Evolutionary conservation across 495 filamentous ascomycete species (phyloP).

Genomic region (Aspergillus saccharolyticus): DNA sequence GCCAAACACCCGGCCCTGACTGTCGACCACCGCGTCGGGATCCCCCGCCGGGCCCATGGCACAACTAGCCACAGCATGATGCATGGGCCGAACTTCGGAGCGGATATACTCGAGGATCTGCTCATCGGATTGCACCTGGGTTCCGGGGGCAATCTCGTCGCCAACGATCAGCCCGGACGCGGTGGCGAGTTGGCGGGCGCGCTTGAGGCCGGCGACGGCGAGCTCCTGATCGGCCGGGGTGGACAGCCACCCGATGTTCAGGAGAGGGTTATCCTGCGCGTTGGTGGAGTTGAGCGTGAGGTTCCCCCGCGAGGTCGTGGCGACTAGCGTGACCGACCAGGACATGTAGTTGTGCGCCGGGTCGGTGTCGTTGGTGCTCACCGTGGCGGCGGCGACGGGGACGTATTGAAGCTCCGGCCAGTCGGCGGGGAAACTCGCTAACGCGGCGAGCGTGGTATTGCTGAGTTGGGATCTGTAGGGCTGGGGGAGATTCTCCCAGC

Average conservation of each 20-base stretch:
- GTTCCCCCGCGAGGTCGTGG: slow-evolving; percentile 49
- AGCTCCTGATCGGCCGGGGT: slow-evolving; percentile 40
- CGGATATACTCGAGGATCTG: slow-evolving; percentile 42
- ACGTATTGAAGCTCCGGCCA: slow-evolving; percentile 56
- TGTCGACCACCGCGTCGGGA: slow-evolving; percentile 50
- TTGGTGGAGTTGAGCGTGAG: slow-evolving; percentile 40
- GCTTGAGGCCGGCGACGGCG: slow-evolving; percentile 42
- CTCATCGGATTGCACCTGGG: slow-evolving; percentile 26
- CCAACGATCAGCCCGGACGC: too few species aligned
- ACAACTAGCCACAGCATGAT: slow-evolving; percentile 49
- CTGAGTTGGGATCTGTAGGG: slow-evolving; percentile 10
- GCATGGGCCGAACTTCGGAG: slow-evolving; percentile 40
- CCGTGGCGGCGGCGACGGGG: slow-evolving; percentile 9
- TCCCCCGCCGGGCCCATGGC: slow-evolving; percentile 48
- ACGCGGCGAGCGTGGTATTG: neutral
- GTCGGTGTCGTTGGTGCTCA: slow-evolving; percentile 26
- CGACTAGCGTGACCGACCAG: slow-evolving; percentile 30
- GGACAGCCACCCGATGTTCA: slow-evolving; percentile 45
- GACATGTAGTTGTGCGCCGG: slow-evolving; percentile 35
- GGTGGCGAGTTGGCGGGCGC: slow-evolving; percentile 20
- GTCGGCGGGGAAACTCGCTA: slow-evolving; percentile 35
- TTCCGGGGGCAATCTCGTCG: slow-evolving; percentile 45
- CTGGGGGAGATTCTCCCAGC: slow-evolving; percentile 46
- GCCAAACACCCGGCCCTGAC: slow-evolving; percentile 47
- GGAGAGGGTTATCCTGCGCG: slow-evolving; percentile 36